Evolutionary conservation across 176 grass and related monocot species (phyloP).

Genomic region (Cenchrus purpureus): DNA sequence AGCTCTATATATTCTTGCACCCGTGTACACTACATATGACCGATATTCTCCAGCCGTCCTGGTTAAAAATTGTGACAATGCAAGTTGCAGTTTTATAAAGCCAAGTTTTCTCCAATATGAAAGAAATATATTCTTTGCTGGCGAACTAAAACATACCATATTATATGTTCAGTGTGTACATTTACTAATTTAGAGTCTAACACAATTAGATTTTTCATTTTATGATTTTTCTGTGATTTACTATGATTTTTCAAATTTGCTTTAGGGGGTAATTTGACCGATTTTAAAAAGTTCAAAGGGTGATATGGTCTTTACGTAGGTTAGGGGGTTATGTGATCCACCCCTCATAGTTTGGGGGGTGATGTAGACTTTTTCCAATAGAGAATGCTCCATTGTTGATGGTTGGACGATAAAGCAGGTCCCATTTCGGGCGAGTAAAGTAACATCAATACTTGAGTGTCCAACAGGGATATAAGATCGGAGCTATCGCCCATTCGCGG

Average conservation of each 20-base stretch:
- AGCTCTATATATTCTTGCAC: background rate
- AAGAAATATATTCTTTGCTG: background rate
- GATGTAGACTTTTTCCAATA: background rate
- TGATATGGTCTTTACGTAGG: too few species aligned
- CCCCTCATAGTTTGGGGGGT: too few species aligned
- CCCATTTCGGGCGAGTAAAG: background rate
- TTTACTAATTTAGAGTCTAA: too few species aligned
- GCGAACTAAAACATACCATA: background rate
- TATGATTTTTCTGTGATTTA: too few species aligned
- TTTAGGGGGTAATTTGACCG: too few species aligned
- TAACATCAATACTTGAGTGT: background rate
- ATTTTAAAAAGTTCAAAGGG: too few species aligned
- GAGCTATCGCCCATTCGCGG: background rate
- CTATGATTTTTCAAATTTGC: too few species aligned
- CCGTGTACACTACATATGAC: slow-evolving; percentile 20
- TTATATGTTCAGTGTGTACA: too few species aligned
- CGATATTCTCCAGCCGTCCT: slow-evolving; percentile 25
- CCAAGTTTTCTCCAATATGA: background rate
- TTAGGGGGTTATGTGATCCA: too few species aligned
- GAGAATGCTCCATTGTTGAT: background rate
- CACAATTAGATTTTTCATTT: too few species aligned
- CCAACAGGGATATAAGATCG: background rate
- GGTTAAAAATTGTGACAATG: slow-evolving; percentile 13
- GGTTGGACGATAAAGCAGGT: background rate
- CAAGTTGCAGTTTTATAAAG: background rate